Base-by-base conservation (phyloP, 2,329 filamentous ascomycete genomes). In the Elsinoe australis region DNA sequence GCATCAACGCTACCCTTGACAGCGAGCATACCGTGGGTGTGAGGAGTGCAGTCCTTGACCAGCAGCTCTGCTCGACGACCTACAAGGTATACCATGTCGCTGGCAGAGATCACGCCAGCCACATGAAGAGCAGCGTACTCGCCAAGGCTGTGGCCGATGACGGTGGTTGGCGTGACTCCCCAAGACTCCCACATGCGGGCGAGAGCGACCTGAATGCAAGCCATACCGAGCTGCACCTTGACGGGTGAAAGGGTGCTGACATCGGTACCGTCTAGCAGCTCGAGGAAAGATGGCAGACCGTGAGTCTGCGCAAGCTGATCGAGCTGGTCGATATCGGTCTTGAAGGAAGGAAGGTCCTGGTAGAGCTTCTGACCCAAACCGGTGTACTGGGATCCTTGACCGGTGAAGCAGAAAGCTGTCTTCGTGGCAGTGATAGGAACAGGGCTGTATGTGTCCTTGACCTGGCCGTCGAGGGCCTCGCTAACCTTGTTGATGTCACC, bases 91-190 rank as follows among this genome's bases (percentile, higher is more conserved):
- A 90, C 76, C 58, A 83, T 78, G 60, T 87, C 83, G 55, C 77
- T 78, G 15, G 77, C 79, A 14, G 82, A 84, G 22, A 87, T 69
- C 12, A 87, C 82, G 42, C 82, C 83, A 47, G 83, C 80, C 32
- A 80, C 73, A 57, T 84, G 74, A 8, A 87, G 74, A 32, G 83
- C 83, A 29, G 83, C 82, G 57, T 86, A 87, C 62, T 87, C 83
- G 47, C 83, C 83, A 21, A 87, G 67, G 56, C 80, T 85, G 63
- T 74, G 71, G 29, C 71, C 71, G 52, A 74, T 70, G 50, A 74
- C 75, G 12, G 73, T 70, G 5, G 63, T 64, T 58, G 75, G 71
- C 53, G 77, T 67, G 61, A 81, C 61, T 42, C 71, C 71, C 70
- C 70, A 74, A n/a, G 70, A 65, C 35, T 64, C 64, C 71, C 71